These are phyloP conservation scores for Schizosaccharomyces versatilis DNA, from an alignment of 1,139 yeast species.

Conservation along the genomic window DNA sequence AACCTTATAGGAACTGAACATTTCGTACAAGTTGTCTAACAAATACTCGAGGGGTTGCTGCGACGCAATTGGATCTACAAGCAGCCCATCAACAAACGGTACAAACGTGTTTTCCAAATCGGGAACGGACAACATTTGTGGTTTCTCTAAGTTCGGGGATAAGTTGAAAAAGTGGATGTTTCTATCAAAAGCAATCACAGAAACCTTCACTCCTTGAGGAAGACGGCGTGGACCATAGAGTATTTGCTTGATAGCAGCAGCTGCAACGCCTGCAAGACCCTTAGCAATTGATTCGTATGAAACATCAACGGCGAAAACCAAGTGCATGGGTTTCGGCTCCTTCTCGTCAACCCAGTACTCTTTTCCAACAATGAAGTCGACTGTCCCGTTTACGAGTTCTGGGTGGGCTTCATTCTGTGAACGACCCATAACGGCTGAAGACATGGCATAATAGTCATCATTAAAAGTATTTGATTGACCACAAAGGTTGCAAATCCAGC, in stretches of 20 bases:
- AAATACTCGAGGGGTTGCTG: constrained; percentile 43
- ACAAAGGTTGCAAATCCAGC: constrained; percentile 71
- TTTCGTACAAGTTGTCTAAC: constrained; percentile 36
- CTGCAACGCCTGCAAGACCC: constrained; percentile 41
- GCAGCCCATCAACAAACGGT: constrained; percentile 56
- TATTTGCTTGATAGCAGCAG: constrained; percentile 49
- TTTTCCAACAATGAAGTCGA: constrained; percentile 60
- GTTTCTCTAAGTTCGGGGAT: constrained; percentile 26
- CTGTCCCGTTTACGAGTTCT: constrained; percentile 63
- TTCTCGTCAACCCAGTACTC: constrained; percentile 32
- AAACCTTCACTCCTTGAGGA: constrained; percentile 31
- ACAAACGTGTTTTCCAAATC: constrained; percentile 66
- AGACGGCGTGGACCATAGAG: constrained; percentile 22
- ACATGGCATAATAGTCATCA: constrained; percentile 35
- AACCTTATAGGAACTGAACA: constrained; percentile 24
- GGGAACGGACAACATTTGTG: constrained; percentile 44
- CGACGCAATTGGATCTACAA: constrained; percentile 56
- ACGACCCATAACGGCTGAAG: constrained; percentile 37
- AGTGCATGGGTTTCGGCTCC: constrained; percentile 33
- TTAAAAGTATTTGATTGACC: constrained; percentile 56
- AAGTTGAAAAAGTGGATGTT: constrained; percentile 56
- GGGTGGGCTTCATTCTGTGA: constrained; percentile 48
- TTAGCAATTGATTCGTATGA: constrained; percentile 39
- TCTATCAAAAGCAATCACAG: constrained; percentile 59
- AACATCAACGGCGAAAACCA: constrained; percentile 60